These are phyloP conservation scores for Zygotorulaspora danielsina DNA, from an alignment of 805 yeast genomes.

Conservation along the genomic window DNA sequence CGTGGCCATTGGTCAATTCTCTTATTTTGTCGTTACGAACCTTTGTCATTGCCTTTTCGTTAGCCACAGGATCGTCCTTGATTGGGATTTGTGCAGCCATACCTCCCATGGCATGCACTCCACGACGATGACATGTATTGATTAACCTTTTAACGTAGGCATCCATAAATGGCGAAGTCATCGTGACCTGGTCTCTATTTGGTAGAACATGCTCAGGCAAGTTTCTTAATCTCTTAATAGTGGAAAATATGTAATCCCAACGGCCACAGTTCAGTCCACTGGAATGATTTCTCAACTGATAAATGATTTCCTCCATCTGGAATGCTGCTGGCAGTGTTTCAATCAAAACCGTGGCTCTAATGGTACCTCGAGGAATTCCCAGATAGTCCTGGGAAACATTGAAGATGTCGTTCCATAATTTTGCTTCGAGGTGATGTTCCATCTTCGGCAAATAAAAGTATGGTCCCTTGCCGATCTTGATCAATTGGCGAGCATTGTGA, in stretches of 20 bases:
- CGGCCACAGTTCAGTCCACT: slow-evolving; percentile 84
- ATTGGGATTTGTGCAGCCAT: slow-evolving; percentile 88
- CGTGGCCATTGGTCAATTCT: slow-evolving; percentile 76
- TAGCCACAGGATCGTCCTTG: slow-evolving; percentile 61
- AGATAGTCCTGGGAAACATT: slow-evolving; percentile 69
- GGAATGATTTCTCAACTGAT: slow-evolving; percentile 70
- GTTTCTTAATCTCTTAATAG: slow-evolving; percentile 71
- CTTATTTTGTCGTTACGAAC: slow-evolving; percentile 72
- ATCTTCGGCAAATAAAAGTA: slow-evolving; percentile 80
- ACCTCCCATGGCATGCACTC: slow-evolving; percentile 86
- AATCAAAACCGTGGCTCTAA: slow-evolving; percentile 75
- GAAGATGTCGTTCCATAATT: slow-evolving; percentile 78
- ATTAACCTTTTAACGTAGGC: slow-evolving; percentile 71
- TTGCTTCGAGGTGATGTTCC: slow-evolving; percentile 83
- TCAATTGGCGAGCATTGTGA: slow-evolving; percentile 63
- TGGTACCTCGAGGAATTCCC: slow-evolving; percentile 67
- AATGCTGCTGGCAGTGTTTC: slow-evolving; percentile 83
- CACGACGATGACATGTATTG: slow-evolving; percentile 69
- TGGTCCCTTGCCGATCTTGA: slow-evolving; percentile 69
- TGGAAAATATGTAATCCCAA: slow-evolving; percentile 84
- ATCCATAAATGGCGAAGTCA: slow-evolving; percentile 78
- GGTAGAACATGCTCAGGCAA: slow-evolving; percentile 65
- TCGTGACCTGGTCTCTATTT: slow-evolving; percentile 74
- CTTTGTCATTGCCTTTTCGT: slow-evolving; percentile 63
- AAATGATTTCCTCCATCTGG: slow-evolving; percentile 82